These are phyloP conservation scores for Sporodiniella umbellata DNA, from an alignment of 371 early-diverging fungal species.

Conservation along the genomic window DNA sequence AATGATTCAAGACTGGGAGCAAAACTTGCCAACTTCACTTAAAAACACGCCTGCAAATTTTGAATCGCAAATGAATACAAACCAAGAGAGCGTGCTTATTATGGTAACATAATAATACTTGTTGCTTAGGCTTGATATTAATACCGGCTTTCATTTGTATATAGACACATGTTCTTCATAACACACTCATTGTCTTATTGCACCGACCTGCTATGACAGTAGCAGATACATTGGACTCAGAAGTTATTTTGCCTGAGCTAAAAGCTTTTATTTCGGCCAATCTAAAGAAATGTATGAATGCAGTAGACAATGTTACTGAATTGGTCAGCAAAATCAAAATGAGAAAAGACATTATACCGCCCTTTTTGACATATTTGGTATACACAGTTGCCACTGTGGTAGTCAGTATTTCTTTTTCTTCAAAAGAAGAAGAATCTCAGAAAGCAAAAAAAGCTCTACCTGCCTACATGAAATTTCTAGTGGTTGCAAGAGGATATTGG, in stretches of 20 bases:
- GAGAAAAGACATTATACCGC: conserved; percentile 33
- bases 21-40: conserved; percentile 37
- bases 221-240: conserved; percentile 20
- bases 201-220: conserved; percentile 46
- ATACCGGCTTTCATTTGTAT: background rate
- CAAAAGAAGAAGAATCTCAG: conserved; percentile 34
- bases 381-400: conserved; percentile 58
- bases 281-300: conserved; percentile 41
- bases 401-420: conserved; percentile 51
- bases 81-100: conserved; percentile 8
- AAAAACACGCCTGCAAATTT: conserved; percentile 42
- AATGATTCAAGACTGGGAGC: conserved; percentile 42
- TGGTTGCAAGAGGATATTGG: conserved; percentile 55
- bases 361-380: conserved; percentile 51
- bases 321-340: conserved; percentile 36
- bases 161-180: conserved; percentile 45
- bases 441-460: conserved; percentile 48
- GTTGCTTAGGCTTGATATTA: background rate
- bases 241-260: conserved; percentile 33
- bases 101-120: conserved; percentile 12
- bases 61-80: conserved; percentile 6
- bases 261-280: conserved; percentile 39
- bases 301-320: conserved; percentile 49
- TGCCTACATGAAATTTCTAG: conserved; percentile 45
- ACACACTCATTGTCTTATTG: conserved; percentile 46